A percentile compares a stretch with the other conserved stretches of the same genome.
Conservation (phyloP, 2,329 filamentous ascomycete genomes). For the Alternaria longipes region DNA sequence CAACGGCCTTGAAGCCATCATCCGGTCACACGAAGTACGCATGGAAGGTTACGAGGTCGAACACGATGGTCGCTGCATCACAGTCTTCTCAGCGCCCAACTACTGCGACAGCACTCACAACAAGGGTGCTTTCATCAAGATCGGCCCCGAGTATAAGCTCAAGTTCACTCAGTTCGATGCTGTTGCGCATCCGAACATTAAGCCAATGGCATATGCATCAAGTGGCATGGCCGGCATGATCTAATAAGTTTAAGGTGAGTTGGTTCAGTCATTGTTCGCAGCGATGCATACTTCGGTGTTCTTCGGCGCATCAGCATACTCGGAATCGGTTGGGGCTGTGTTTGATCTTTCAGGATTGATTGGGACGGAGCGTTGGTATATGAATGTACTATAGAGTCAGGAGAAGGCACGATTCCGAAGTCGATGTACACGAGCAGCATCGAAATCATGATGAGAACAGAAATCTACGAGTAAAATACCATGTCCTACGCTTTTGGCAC, state of each 20-base stretch:
- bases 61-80: conserved; percentile 94
- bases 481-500: neutral
- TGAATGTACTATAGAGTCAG: conserved; percentile 21
- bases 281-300: conserved; percentile 51
- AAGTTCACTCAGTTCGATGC: conserved; percentile 94
- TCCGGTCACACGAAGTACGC: conserved; percentile 95
- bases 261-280: conserved; percentile 33
- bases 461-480: neutral
- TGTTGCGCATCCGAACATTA: conserved; percentile 93
- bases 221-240: conserved; percentile 81
- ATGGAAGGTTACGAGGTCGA: conserved; percentile 99
- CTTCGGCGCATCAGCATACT: conserved; percentile 46
- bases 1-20: conserved; percentile 93
- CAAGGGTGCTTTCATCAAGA: conserved; percentile 98
- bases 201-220: conserved; percentile 90
- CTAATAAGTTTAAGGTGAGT: conserved; percentile 52
- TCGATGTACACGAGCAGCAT: conserved; percentile 5
- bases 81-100: conserved; percentile 97
- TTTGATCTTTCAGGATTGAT: conserved; percentile 25
- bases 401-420: conserved; percentile 1
- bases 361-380: conserved; percentile 16
- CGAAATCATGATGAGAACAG: conserved; percentile 1
- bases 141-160: conserved; percentile 90
- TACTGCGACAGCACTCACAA: conserved; percentile 99
- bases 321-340: conserved; percentile 28